These are phyloP conservation scores for Pseudogymnoascus sp. DNA, from an alignment of 2,329 filamentous ascomycete species.

Conservation along the genomic window DNA sequence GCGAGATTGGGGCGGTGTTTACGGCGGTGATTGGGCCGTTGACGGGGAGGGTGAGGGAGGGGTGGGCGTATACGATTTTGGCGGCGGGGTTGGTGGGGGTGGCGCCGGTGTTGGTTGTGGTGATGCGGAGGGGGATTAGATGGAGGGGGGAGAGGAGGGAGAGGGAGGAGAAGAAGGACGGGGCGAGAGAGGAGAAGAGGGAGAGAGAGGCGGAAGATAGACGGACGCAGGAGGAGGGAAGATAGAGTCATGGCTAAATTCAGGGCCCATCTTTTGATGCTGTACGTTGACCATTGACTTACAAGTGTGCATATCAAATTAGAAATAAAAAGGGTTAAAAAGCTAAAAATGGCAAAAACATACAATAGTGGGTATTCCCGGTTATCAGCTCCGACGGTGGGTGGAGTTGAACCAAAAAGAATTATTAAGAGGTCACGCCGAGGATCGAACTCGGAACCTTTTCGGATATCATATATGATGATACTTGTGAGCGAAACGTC, in stretches of 20 bases:
- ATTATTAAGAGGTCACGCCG: neutral
- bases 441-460: slow-evolving; percentile 5
- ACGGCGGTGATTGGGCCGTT: slow-evolving; percentile 47
- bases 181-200: slow-evolving; percentile 9
- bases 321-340: no score
- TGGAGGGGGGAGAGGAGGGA: slow-evolving; percentile 36
- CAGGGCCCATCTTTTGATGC: no score
- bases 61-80: slow-evolving; percentile 45
- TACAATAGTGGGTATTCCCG: no score
- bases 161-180: slow-evolving; percentile 23
- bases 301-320: no score
- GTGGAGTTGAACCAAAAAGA: neutral
- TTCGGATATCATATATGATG: neutral
- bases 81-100: slow-evolving; percentile 36
- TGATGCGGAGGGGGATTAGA: slow-evolving; percentile 37
- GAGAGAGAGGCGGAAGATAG: neutral
- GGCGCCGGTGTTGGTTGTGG: slow-evolving; percentile 33
- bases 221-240: neutral
- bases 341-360: no score
- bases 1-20: slow-evolving; percentile 46
- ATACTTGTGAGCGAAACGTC: slow-evolving; percentile 5
- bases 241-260: neutral
- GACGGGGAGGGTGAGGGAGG: slow-evolving; percentile 42
- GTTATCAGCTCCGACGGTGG: no score
- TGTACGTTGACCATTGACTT: no score